Evolutionary conservation across 2,329 filamentous ascomycete genomes (phyloP).

Genomic region (Aspergillaceae sp.): DNA sequence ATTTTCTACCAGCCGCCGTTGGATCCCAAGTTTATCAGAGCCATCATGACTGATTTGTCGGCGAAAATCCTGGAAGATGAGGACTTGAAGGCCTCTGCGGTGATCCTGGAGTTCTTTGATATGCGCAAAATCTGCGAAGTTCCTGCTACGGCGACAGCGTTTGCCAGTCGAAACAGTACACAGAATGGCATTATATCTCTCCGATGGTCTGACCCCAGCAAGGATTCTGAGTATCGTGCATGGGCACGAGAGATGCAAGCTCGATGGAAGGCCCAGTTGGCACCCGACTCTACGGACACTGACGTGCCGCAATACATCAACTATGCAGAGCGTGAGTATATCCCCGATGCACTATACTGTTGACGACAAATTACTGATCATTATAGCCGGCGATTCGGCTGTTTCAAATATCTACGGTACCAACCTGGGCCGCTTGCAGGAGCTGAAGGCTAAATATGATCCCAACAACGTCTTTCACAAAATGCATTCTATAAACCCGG

Average conservation of each 20-base stretch:
- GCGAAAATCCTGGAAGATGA: slow-evolving; percentile 18
- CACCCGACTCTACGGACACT: slow-evolving; percentile 5
- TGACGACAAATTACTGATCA: neutral
- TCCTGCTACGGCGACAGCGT: slow-evolving; percentile 32
- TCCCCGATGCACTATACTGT: neutral
- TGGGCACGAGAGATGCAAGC: slow-evolving; percentile 31
- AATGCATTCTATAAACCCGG: slow-evolving; percentile 25
- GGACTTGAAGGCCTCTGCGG: slow-evolving; percentile 20
- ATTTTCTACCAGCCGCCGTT: slow-evolving; percentile 39
- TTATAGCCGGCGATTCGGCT: slow-evolving; percentile 22
- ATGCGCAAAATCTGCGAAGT: slow-evolving; percentile 33
- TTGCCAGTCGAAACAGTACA: slow-evolving; percentile 39
- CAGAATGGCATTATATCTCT: slow-evolving; percentile 37
- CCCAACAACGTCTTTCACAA: slow-evolving; percentile 41
- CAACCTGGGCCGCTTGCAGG: slow-evolving; percentile 34
- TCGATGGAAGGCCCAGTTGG: slow-evolving; percentile 18
- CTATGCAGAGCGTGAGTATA: slow-evolving; percentile 25
- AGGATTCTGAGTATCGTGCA: slow-evolving; percentile 30
- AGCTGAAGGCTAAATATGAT: slow-evolving; percentile 41
- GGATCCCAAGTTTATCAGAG: slow-evolving; percentile 23
- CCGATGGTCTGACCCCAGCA: slow-evolving; percentile 33
- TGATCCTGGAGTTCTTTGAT: slow-evolving; percentile 39
- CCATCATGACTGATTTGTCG: slow-evolving; percentile 24
- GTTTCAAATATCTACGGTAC: slow-evolving; percentile 38
- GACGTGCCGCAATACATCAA: slow-evolving; percentile 29